phyloP scores from a whole-genome alignment of 345 rosid genomes.

The Murraya koenigii region DNA sequence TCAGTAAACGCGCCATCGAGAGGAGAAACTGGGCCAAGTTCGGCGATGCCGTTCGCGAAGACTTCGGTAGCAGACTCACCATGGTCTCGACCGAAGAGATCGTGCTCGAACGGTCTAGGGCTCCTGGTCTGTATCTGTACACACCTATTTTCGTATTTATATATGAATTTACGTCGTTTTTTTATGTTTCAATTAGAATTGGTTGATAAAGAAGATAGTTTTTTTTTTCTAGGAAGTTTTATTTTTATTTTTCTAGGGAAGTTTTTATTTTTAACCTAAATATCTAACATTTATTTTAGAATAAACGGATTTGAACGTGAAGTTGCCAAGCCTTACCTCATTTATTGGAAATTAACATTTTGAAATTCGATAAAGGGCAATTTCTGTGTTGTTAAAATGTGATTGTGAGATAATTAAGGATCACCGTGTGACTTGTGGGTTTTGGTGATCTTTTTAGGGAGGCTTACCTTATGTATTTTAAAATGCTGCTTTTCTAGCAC shows the following conservation, averaged over 20 bases:
- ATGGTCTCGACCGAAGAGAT: slow-evolving; percentile 59
- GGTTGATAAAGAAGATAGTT: not conserved
- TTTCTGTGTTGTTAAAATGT: not conserved
- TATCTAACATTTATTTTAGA: no score
- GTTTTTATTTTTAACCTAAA: no score
- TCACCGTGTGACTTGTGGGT: not conserved
- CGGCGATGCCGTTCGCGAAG: slow-evolving; percentile 54
- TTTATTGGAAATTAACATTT: no score
- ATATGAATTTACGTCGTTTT: not conserved
- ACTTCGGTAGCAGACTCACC: slow-evolving; percentile 38
- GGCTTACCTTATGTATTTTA: no score
- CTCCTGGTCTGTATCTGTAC: slow-evolving; percentile 41
- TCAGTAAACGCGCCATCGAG: slow-evolving; percentile 45
- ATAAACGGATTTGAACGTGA: not conserved
- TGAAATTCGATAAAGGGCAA: not conserved
- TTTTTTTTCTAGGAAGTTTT: no score
- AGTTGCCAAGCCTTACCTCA: not conserved
- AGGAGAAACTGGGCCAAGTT: slow-evolving; percentile 54
- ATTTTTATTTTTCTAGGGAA: no score
- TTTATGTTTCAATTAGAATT: not conserved
- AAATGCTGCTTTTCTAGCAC: no score
- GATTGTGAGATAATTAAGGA: not conserved
- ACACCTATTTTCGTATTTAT: not conserved
- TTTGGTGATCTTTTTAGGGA: no score
- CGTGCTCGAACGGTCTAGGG: slow-evolving; percentile 45